Percentiles rank a stretch among this genome's conserved stretches.
Conservation (phyloP, 108 stramenopile species). For the Nitzschia sp. region DNA sequence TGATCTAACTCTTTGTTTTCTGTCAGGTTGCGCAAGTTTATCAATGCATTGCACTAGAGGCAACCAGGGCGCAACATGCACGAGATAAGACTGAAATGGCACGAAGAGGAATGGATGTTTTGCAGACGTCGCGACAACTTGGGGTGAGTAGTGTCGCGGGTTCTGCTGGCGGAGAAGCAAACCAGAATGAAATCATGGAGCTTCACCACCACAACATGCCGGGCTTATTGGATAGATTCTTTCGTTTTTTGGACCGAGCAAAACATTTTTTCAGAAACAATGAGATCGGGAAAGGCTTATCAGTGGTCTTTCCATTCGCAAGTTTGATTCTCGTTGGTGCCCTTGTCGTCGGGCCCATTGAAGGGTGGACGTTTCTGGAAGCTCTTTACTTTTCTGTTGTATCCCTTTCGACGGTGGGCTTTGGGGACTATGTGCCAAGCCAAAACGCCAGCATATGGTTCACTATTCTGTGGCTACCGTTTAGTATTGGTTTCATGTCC, state of each 20-base stretch:
- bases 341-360: slow-evolving; percentile 67
- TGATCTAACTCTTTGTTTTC: neutral
- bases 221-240: slow-evolving; percentile 22
- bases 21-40: slow-evolving; percentile 67
- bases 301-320: slow-evolving; percentile 76
- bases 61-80: slow-evolving; percentile 65
- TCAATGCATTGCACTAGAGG: slow-evolving; percentile 81
- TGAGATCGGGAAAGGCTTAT: slow-evolving; percentile 61
- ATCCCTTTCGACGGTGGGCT: slow-evolving; percentile 80
- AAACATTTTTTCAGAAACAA: slow-evolving; percentile 55
- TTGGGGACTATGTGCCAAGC: slow-evolving; percentile 77
- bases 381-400: slow-evolving; percentile 82
- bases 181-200: slow-evolving; percentile 14
- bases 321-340: slow-evolving; percentile 79
- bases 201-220: slow-evolving; percentile 6
- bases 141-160: slow-evolving; percentile 12
- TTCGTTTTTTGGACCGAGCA: slow-evolving; percentile 43
- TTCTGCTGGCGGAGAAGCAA: slow-evolving; percentile 1
- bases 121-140: neutral
- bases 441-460: slow-evolving; percentile 69
- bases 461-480: slow-evolving; percentile 84
- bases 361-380: slow-evolving; percentile 84
- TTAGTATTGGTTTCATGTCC: slow-evolving; percentile 79
- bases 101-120: slow-evolving; percentile 18
- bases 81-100: slow-evolving; percentile 41